phyloP scores from a whole-genome alignment of 371 early-diverging fungal species.

The Choanephora cucurbitarum region DNA sequence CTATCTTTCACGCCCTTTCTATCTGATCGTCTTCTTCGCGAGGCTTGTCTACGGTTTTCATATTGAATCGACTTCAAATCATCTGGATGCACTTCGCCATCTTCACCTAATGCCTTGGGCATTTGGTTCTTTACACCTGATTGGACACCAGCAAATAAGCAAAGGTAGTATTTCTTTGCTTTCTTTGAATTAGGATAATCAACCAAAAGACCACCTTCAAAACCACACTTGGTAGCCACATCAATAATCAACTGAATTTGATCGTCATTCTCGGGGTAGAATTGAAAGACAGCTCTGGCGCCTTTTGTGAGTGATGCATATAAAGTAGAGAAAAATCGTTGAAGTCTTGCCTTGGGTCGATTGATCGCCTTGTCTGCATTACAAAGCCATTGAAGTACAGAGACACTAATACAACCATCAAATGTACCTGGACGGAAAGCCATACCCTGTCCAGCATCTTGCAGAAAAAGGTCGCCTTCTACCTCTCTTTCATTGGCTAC shows the following conservation, averaged over 20 bases:
- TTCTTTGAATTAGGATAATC: conserved; percentile 98
- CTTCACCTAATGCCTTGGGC: conserved; percentile 80
- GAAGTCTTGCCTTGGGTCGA: conserved; percentile 83
- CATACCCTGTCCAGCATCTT: conserved; percentile 97
- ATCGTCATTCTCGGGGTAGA: conserved; percentile 96
- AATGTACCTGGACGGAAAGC: conserved; percentile 96
- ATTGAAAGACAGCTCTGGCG: conserved; percentile 97
- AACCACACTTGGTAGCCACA: conserved; percentile 89
- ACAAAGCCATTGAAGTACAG: conserved; percentile 99
- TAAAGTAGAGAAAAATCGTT: conserved; percentile 91
- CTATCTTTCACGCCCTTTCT: conserved; percentile 78
- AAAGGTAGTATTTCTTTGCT: conserved; percentile 96
- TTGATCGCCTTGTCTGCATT: conserved; percentile 92
- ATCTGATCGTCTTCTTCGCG: conserved; percentile 46
- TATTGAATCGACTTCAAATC: conserved; percentile 40
- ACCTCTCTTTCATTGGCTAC: conserved; percentile 83
- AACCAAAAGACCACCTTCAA: conserved; percentile 95
- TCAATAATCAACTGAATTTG: conserved; percentile 94
- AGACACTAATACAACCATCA: conserved; percentile 97
- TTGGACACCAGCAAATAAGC: conserved; percentile 91
- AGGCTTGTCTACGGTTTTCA: conserved; percentile 38
- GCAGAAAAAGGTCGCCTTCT: conserved; percentile 90
- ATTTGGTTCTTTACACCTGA: conserved; percentile 61
- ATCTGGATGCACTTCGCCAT: conserved; percentile 64
- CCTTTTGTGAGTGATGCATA: conserved; percentile 89